A percentile compares a stretch with the other conserved stretches of the same genome.
phyloP scores from a whole-genome alignment of 2,329 filamentous ascomycete genomes.

The Ascochyta rabiei region DNA sequence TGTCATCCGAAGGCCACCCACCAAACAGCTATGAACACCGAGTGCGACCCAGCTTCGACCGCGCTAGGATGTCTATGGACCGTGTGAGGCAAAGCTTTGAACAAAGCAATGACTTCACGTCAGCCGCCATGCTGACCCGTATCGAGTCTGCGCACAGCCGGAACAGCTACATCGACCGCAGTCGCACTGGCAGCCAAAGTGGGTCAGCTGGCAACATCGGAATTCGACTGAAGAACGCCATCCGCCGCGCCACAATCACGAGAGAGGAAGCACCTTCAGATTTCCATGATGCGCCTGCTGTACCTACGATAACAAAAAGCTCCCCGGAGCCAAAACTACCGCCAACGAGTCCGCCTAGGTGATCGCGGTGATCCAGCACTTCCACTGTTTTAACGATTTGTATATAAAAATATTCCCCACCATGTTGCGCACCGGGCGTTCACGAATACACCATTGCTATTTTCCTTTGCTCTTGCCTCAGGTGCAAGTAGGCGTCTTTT shows the following conservation, averaged over 20 bases:
- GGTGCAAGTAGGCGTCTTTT: conserved; percentile 14
- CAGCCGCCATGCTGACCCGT: conserved; percentile 80
- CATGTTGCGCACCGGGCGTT: conserved; percentile 21
- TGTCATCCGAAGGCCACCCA: conserved; percentile 38
- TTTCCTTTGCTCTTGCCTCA: conserved; percentile 12
- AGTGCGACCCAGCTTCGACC: conserved; percentile 83
- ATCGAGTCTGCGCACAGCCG: conserved; percentile 70
- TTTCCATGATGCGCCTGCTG: conserved; percentile 21
- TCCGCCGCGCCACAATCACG: conserved; percentile 38
- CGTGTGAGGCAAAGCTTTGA: conserved; percentile 83
- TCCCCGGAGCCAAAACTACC: conserved; percentile 17
- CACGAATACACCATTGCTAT: conserved; percentile 29
- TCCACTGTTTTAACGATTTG: conserved; percentile 33
- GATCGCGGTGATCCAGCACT: conserved; percentile 16
- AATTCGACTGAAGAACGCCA: conserved; percentile 33
- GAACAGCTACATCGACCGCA: conserved; percentile 28
- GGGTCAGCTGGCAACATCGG: conserved; percentile 15
- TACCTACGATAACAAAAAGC: conserved; percentile 19
- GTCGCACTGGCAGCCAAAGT: conserved; percentile 15
- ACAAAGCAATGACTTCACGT: conserved; percentile 87
- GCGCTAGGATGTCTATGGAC: conserved; percentile 86
- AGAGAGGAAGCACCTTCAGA: conserved; percentile 35
- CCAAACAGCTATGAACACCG: conserved; percentile 28
- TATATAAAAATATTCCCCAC: conserved; percentile 35
- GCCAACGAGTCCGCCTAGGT: conserved; percentile 23